phyloP scores from a whole-genome alignment of 2,329 filamentous ascomycete species.

The Pseudogymnoascus sp. region DNA sequence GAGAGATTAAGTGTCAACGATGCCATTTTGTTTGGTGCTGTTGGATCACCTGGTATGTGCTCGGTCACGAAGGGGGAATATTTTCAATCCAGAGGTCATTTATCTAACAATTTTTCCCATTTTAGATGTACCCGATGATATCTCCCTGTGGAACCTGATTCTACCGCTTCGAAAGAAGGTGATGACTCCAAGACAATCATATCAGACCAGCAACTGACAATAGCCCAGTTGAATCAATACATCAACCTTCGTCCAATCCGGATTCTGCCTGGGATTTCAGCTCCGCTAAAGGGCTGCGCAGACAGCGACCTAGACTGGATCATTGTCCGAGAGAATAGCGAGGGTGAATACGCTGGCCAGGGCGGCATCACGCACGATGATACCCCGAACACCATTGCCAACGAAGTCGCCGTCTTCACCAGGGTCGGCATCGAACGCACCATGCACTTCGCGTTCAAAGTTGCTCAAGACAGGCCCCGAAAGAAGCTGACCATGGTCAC shows the following conservation, averaged over 20 bases:
- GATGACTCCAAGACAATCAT: too few relatives aligned
- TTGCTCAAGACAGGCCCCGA: constrained; percentile 40
- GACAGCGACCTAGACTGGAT: constrained; percentile 51
- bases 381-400: constrained; percentile 48
- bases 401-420: constrained; percentile 54
- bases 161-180: constrained; percentile 32
- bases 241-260: constrained; percentile 55
- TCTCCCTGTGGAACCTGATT: constrained; percentile 56
- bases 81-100: not conserved
- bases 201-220: too few relatives aligned
- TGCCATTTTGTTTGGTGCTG: too few relatives aligned
- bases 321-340: constrained; percentile 55
- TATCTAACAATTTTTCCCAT: not conserved
- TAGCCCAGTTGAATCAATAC: constrained; percentile 47
- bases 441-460: constrained; percentile 52
- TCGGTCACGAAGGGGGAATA: not conserved
- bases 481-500: constrained; percentile 53
- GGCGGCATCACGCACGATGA: constrained; percentile 50
- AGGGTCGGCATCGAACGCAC: constrained; percentile 49
- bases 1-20: too few relatives aligned
- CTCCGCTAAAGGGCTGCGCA: constrained; percentile 38
- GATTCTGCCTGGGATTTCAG: constrained; percentile 47
- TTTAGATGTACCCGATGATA: constrained; percentile 51
- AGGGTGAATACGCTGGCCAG: constrained; percentile 56
- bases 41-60: constrained; percentile 10